A percentile compares a stretch with the other conserved stretches of the same genome.
Evolutionary conservation across 2,329 filamentous ascomycete species (phyloP).

Genomic region (Xylaria polymorpha): DNA sequence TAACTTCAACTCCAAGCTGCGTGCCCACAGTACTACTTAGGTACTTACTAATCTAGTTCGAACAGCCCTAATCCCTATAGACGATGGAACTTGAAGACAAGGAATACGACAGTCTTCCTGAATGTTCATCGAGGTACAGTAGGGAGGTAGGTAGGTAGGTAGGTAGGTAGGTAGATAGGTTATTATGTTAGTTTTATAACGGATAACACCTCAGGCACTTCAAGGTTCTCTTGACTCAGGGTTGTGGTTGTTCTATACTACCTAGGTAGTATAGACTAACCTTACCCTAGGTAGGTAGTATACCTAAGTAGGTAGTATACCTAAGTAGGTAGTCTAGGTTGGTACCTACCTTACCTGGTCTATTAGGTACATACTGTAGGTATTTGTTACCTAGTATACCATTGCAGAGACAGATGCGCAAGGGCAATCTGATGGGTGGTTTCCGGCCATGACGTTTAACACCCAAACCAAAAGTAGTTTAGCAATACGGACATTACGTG

Average conservation of each 20-base stretch:
- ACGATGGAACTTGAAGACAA: background rate
- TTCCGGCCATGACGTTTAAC: conserved; percentile 21
- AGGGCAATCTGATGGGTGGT: conserved; percentile 14
- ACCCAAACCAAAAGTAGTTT: conserved; percentile 15
- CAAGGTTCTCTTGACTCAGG: conserved; percentile 1
- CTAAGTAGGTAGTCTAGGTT: too few species aligned
- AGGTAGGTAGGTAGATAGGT: background rate
- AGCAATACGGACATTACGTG: conserved; percentile 9
- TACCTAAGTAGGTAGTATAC: too few species aligned
- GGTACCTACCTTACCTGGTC: background rate
- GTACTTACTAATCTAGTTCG: too few species aligned
- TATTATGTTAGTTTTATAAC: background rate
- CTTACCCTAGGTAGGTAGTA: too few species aligned
- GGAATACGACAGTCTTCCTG: background rate
- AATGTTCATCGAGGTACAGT: background rate
- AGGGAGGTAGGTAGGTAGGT: background rate
- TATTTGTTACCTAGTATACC: conserved; percentile 10
- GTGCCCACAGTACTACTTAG: background rate
- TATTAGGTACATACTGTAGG: too few species aligned
- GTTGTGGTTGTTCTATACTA: background rate
- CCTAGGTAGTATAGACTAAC: too few species aligned
- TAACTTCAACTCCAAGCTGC: background rate
- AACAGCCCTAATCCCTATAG: background rate
- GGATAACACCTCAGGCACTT: conserved; percentile 9
- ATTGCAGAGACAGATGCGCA: conserved; percentile 1